phyloP scores from a whole-genome alignment of 495 filamentous ascomycete species.

The Emericellopsis terricola region DNA sequence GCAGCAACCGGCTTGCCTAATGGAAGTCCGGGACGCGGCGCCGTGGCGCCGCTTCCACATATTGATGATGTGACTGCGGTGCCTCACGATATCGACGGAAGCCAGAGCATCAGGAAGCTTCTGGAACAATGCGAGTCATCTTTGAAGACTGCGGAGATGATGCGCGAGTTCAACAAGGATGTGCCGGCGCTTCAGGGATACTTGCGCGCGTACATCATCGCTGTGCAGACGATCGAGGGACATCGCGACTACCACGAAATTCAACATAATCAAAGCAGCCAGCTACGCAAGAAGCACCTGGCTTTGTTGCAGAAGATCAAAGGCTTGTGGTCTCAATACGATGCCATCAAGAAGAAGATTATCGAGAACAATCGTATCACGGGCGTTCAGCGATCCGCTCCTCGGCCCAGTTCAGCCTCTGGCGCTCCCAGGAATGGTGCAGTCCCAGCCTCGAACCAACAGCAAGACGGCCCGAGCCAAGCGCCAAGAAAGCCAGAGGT shows the following conservation, averaged over 20 bases:
- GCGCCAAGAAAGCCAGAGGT: conserved; percentile 34
- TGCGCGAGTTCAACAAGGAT: conserved; percentile 30
- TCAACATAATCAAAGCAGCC: conserved; percentile 17
- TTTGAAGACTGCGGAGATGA: conserved; percentile 31
- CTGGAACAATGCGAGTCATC: conserved; percentile 29
- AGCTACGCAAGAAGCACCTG: conserved; percentile 28
- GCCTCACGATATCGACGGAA: conserved; percentile 20
- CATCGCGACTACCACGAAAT: conserved; percentile 46
- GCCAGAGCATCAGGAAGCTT: conserved; percentile 27
- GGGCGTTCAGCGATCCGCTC: conserved; percentile 22
- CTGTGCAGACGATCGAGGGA: conserved; percentile 52
- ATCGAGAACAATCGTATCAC: conserved; percentile 42
- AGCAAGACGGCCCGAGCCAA: conserved; percentile 4
- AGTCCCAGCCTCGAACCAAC: not conserved
- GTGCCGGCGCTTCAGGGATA: conserved; percentile 46
- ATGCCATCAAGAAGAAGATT: conserved; percentile 46
- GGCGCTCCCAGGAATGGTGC: too few relatives aligned
- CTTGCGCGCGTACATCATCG: conserved; percentile 59
- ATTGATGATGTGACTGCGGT: conserved; percentile 52
- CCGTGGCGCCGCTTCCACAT: conserved; percentile 38
- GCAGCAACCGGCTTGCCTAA: too few relatives aligned
- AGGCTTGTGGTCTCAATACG: conserved; percentile 25
- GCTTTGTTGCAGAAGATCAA: conserved; percentile 29
- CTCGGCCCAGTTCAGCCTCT: too few relatives aligned
- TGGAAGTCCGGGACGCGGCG: conserved; percentile 2